phyloP scores from a whole-genome alignment of 192 early-diverging fungal genomes.

The Oehlia diaphana region DNA sequence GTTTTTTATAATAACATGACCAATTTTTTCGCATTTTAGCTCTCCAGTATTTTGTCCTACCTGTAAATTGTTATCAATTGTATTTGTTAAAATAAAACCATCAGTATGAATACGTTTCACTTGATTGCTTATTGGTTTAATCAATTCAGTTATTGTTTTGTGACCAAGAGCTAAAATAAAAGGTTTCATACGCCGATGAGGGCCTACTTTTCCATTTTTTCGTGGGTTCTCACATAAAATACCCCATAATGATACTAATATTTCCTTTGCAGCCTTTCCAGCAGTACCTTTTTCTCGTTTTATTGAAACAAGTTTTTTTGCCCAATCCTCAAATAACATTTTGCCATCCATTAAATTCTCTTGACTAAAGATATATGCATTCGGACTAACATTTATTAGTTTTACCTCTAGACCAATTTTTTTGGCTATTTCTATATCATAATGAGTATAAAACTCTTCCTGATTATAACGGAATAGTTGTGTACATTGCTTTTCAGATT shows the following conservation, averaged over 20 bases:
- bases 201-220: not conserved
- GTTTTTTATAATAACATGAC: not conserved
- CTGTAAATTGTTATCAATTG: not conserved
- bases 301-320: no score
- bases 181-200: not conserved
- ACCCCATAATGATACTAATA: conserved; percentile 15
- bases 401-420: no score
- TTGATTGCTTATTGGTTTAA: not conserved
- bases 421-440: no score
- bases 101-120: conserved; percentile 19
- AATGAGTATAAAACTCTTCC: no score
- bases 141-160: not conserved
- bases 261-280: no score
- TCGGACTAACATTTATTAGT: no score
- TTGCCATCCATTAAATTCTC: no score
- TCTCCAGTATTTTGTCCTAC: not conserved
- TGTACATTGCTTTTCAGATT: fast-evolving
- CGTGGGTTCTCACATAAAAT: not conserved
- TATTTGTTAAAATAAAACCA: conserved; percentile 13
- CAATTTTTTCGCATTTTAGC: not conserved
- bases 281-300: no score
- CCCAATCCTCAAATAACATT: no score
- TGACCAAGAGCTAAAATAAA: not conserved
- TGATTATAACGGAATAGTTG: no score
- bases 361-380: no score